phyloP scores from a whole-genome alignment of 75 land plant genomes.

The Picea glauca region DNA sequence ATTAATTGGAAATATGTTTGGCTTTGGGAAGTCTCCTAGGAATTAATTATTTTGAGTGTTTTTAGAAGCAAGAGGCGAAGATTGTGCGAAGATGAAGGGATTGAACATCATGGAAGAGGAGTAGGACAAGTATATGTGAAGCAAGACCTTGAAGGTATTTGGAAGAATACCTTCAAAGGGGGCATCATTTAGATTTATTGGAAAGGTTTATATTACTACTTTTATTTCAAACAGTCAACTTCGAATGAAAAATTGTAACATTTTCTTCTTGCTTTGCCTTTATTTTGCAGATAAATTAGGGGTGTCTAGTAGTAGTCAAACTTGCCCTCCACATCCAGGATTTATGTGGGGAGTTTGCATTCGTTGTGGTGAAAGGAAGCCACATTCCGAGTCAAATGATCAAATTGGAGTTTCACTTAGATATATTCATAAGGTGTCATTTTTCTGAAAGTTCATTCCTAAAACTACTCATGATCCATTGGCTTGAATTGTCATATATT shows the following conservation, averaged over 20 bases:
- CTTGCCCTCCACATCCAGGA: slow-evolving; percentile 80
- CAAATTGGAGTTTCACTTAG: slow-evolving; percentile 59
- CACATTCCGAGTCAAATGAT: slow-evolving; percentile 30
- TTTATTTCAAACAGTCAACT: background rate
- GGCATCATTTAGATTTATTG: background rate
- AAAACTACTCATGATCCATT: background rate
- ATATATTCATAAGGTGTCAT: slow-evolving; percentile 83
- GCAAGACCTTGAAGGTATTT: background rate
- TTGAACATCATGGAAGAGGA: background rate
- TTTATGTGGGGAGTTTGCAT: slow-evolving; percentile 62
- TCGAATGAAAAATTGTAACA: background rate
- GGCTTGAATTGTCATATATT: background rate
- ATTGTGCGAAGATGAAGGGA: background rate
- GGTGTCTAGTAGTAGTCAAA: slow-evolving; percentile 1
- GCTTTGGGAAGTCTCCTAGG: too few relatives aligned
- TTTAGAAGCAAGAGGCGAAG: slow-evolving; percentile 23
- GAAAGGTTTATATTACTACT: background rate
- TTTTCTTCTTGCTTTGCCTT: background rate
- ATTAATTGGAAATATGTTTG: too few relatives aligned
- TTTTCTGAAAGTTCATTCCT: background rate
- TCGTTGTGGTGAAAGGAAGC: slow-evolving; percentile 55
- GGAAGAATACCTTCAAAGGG: background rate
- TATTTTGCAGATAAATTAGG: slow-evolving; percentile 4
- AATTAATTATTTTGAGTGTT: background rate
- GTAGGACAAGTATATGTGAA: background rate